These are phyloP conservation scores for Cocos nucifera DNA, from an alignment of 176 grass and related monocot species.

Conservation along the genomic window DNA sequence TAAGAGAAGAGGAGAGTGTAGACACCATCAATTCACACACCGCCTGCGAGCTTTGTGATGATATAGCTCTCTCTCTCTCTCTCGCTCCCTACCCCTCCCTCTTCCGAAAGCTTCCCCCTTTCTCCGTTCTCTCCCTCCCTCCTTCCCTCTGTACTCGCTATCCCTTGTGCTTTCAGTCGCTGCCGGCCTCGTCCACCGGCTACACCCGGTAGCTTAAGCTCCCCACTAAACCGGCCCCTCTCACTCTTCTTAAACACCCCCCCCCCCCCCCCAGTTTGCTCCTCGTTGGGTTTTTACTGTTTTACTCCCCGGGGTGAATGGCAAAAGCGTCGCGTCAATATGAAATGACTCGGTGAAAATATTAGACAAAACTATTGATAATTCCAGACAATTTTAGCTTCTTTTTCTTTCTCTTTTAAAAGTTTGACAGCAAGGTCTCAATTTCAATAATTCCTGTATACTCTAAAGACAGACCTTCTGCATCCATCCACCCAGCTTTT, in stretches of 20 bases:
- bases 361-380: no score
- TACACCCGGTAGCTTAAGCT: conserved; percentile 1
- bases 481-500: no score
- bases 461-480: no score
- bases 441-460: no score
- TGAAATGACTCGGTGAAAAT: conserved; percentile 1
- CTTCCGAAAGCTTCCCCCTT: not conserved
- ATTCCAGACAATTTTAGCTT: no score
- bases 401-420: no score
- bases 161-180: not conserved
- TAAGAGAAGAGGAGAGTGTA: no score
- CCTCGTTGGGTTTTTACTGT: not conserved
- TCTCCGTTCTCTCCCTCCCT: conserved; percentile 1
- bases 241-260: not conserved
- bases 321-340: not conserved
- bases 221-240: not conserved
- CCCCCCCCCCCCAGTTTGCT: no score
- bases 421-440: no score
- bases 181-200: not conserved
- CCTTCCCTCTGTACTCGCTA: not conserved
- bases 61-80: no score
- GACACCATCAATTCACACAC: no score
- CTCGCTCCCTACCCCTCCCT: not conserved
- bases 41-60: no score
- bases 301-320: not conserved